Conservation (phyloP, 805 yeast species). For the Monosporozyma aerobia region DNA sequence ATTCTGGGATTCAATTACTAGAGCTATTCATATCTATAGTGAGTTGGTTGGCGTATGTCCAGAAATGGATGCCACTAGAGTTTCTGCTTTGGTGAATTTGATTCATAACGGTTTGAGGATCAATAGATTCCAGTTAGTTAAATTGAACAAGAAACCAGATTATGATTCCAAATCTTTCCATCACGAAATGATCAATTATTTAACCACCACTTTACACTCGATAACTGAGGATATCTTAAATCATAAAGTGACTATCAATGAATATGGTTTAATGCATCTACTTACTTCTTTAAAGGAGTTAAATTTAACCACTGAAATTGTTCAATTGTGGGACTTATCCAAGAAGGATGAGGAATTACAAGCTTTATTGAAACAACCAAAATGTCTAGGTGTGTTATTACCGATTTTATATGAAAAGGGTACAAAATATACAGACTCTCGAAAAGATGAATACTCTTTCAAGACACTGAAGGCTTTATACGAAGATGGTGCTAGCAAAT, state of each 20-base stretch:
- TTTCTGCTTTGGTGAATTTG: slow-evolving; percentile 38
- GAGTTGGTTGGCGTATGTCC: slow-evolving; percentile 34
- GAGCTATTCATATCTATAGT: slow-evolving; percentile 40
- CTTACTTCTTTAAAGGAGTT: slow-evolving; percentile 49
- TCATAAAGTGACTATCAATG: slow-evolving; percentile 32
- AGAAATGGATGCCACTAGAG: slow-evolving; percentile 34
- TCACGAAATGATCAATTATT: slow-evolving; percentile 37
- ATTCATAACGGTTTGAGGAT: slow-evolving; percentile 44
- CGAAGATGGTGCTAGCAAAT: slow-evolving; percentile 29
- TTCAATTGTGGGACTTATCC: slow-evolving; percentile 53
- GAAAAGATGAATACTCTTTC: slow-evolving; percentile 37
- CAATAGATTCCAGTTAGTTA: slow-evolving; percentile 41
- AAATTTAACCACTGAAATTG: slow-evolving; percentile 48
- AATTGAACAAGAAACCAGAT: slow-evolving; percentile 46
- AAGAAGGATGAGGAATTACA: background rate
- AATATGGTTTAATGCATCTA: slow-evolving; percentile 44
- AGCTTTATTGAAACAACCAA: slow-evolving; percentile 43
- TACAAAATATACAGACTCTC: too few species aligned
- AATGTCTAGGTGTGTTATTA: slow-evolving; percentile 54
- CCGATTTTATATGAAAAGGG: slow-evolving; percentile 49
- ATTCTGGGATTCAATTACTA: slow-evolving; percentile 42
- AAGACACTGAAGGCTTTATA: slow-evolving; percentile 48
- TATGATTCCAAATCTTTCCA: slow-evolving; percentile 46
- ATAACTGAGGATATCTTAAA: slow-evolving; percentile 41
- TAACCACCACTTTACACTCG: slow-evolving; percentile 39